A percentile compares a stretch with the other conserved stretches of the same genome.
Evolutionary conservation across 2,329 filamentous ascomycete genomes (phyloP).

Genomic region (Aspergillus jensenii): DNA sequence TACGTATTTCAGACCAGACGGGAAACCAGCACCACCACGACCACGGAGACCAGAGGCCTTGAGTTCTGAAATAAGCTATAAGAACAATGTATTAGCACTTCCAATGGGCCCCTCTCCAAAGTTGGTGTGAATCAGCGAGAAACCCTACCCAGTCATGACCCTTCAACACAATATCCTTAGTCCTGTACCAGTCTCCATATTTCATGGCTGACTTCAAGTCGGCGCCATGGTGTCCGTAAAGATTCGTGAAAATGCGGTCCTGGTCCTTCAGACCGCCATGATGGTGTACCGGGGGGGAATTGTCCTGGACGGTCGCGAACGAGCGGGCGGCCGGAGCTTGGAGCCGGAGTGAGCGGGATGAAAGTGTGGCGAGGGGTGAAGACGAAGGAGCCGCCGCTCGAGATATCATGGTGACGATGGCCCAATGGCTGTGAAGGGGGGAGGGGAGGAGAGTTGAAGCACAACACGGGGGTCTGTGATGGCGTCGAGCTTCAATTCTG

Average conservation of each 20-base stretch:
- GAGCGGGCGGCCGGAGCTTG: constrained; percentile 54
- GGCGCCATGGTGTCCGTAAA: constrained; percentile 88
- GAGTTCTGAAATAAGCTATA: constrained; percentile 88
- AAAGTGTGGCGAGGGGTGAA: constrained; percentile 41
- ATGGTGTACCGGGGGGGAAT: constrained; percentile 57
- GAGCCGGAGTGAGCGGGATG: constrained; percentile 43
- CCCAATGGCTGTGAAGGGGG: constrained; percentile 33
- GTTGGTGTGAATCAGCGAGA: neutral
- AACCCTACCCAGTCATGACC: constrained; percentile 81
- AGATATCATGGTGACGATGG: constrained; percentile 45
- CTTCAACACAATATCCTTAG: constrained; percentile 96
- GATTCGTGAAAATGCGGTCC: constrained; percentile 98
- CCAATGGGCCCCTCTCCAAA: neutral
- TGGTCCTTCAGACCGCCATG: constrained; percentile 92
- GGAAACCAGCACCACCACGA: constrained; percentile 95
- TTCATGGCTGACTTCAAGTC: constrained; percentile 94
- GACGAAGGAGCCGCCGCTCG: constrained; percentile 46
- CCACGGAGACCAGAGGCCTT: constrained; percentile 95
- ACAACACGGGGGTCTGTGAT: constrained; percentile 19
- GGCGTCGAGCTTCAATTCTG: constrained; percentile 36
- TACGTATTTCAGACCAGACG: constrained; percentile 99
- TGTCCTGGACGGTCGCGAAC: constrained; percentile 80
- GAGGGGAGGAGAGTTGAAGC: constrained; percentile 21
- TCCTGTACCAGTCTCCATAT: constrained; percentile 99
- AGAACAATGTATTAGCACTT: constrained; percentile 24